Evolutionary conservation across 805 yeast genomes (phyloP).

Genomic region (Metahyphopichia silvanorum): DNA sequence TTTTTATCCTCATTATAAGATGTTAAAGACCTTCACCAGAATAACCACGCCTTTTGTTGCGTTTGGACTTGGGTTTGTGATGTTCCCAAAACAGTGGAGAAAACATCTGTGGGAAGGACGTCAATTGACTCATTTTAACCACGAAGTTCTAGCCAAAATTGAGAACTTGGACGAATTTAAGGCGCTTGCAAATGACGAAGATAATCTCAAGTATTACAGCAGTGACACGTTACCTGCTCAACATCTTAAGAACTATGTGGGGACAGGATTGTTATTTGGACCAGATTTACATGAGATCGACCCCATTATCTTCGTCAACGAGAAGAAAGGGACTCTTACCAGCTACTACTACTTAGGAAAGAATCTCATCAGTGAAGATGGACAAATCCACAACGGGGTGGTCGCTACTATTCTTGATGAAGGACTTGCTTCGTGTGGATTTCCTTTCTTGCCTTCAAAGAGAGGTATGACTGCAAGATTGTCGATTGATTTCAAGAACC

Average conservation of each 20-base stretch:
- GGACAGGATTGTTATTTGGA: conserved; percentile 70
- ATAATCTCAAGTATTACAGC: conserved; percentile 8
- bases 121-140: conserved; percentile 15
- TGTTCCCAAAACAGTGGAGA: conserved; percentile 24
- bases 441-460: conserved; percentile 71
- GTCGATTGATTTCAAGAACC: conserved; percentile 60
- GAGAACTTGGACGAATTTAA: conserved; percentile 16
- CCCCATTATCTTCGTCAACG: conserved; percentile 62
- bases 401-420: conserved; percentile 80
- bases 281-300: conserved; percentile 68
- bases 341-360: conserved; percentile 73
- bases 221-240: conserved; percentile 46
- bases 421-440: conserved; percentile 81
- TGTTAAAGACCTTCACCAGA: conserved; percentile 28
- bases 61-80: conserved; percentile 24
- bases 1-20: conserved; percentile 5
- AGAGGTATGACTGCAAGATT: conserved; percentile 88
- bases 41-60: conserved; percentile 26
- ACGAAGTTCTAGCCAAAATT: conserved; percentile 15
- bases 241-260: conserved; percentile 62
- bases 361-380: conserved; percentile 62
- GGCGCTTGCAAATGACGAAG: conserved; percentile 11
- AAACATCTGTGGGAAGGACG: conserved; percentile 12
- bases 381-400: conserved; percentile 79
- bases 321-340: conserved; percentile 48